Base-by-base conservation (phyloP, 1,284 basidiomycete genomes). In the Boletus subluridellus region DNA sequence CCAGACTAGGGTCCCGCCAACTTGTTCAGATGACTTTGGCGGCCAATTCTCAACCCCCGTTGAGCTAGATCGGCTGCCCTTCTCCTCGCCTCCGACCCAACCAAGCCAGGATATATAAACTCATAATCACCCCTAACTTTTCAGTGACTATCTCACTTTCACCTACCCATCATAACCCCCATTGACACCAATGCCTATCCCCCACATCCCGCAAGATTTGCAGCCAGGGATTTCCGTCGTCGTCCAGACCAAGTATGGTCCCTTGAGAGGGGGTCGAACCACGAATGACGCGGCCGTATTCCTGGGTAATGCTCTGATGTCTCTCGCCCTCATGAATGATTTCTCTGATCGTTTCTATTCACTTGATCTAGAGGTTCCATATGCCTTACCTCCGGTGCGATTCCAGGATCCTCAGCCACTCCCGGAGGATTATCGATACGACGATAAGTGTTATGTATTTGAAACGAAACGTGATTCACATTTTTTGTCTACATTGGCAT, bases 321-420 rank as follows among this genome's bases (percentile, higher is more conserved):
- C 30, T 17, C 28, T 24, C 4, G 6, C 21, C 24, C 5, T 12
- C 32, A 12, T 12, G n/a, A 17, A 32, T 21, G 6, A 11, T 30
- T 6, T 5, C 14, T 21, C 26, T 54, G 37, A 59, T 45, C n/a
- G 14, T 28, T 46, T 28, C 21, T 21, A 11, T 42, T 44, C 9
- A 28, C 35, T 32, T 41, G 21, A 9, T 42, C 24, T 60, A 90
- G 88, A 92, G 74, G 76, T 91, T 17, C 87, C 89, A 0, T 92
- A 88, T 66, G 89, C 83, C 0, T 70, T 86, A 15, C 81, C 84
- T 49, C 85, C 86, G 0, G 71, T 65, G 34, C 78, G 89, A 30
- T 91, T 89, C 65, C 73, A 82, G 54, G 82, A 90, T 66, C 83
- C 87, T 2, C 66, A 78, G 14, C 77, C 86, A 0, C 73, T 91